Percentiles rank a stretch among this genome's conserved stretches.
Conservation (phyloP, 495 filamentous ascomycete species). For the Penicillium bialowiezense region DNA sequence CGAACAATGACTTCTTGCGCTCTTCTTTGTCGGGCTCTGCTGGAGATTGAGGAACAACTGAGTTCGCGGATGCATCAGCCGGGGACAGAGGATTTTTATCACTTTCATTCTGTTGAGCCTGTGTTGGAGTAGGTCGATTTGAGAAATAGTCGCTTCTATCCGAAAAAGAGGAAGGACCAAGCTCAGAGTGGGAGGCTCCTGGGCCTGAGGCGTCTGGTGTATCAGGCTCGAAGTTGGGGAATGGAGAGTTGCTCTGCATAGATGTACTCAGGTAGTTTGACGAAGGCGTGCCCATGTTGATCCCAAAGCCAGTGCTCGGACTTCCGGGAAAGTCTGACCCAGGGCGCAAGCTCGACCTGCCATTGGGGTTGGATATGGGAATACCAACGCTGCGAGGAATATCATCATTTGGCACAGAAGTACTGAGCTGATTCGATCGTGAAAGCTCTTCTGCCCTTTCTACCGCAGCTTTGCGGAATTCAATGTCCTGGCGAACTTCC, state of each 20-base stretch:
- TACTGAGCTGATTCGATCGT: slow-evolving; percentile 50
- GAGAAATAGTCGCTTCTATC: slow-evolving; percentile 69
- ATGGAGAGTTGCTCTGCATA: slow-evolving; percentile 24
- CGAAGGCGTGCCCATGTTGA: slow-evolving; percentile 24
- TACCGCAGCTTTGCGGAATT: slow-evolving; percentile 64
- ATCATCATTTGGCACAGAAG: slow-evolving; percentile 61
- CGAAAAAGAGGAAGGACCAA: slow-evolving; percentile 43
- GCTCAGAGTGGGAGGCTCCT: slow-evolving; percentile 37
- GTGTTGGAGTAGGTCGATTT: slow-evolving; percentile 19
- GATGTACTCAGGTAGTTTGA: slow-evolving; percentile 26
- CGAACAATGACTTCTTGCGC: slow-evolving; percentile 72
- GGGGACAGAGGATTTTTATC: slow-evolving; percentile 44
- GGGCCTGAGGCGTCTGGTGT: slow-evolving; percentile 15
- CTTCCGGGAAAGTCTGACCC: slow-evolving; percentile 56
- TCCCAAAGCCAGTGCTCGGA: slow-evolving; percentile 61
- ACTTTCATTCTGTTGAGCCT: slow-evolving; percentile 18
- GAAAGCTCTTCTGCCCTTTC: slow-evolving; percentile 56
- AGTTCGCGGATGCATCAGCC: slow-evolving; percentile 43
- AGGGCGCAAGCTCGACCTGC: slow-evolving; percentile 60
- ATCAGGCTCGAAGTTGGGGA: slow-evolving; percentile 22
- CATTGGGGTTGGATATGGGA: slow-evolving; percentile 43
- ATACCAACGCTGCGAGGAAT: slow-evolving; percentile 46
- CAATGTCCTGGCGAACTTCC: slow-evolving; percentile 77
- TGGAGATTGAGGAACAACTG: slow-evolving; percentile 54
- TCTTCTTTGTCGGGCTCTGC: slow-evolving; percentile 68